Conservation (phyloP, 2,329 filamentous ascomycete genomes). For the Pseudogymnoascus sp. region DNA sequence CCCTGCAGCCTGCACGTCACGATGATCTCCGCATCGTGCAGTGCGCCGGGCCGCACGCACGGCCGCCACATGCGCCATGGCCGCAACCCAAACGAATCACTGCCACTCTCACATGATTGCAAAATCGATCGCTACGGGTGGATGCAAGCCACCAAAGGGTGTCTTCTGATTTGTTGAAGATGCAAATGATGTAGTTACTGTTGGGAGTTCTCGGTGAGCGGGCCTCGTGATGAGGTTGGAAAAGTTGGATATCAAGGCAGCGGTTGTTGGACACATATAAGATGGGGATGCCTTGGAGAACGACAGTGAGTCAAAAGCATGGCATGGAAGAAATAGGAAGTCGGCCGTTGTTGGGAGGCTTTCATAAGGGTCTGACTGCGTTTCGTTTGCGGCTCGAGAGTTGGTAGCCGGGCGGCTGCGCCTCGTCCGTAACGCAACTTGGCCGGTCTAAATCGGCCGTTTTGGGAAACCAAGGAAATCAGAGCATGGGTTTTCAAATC, state of each 20-base stretch:
- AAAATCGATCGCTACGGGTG: not conserved
- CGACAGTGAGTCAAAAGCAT: not conserved
- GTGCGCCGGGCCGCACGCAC: constrained; percentile 1
- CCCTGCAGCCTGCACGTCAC: constrained; percentile 7
- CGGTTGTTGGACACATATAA: constrained; percentile 7
- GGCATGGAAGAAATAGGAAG: not conserved
- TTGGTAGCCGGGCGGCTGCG: not conserved
- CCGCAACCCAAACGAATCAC: not conserved
- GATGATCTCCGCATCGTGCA: not conserved
- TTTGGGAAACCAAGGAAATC: not conserved
- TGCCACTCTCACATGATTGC: constrained; percentile 6
- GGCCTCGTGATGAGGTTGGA: not conserved
- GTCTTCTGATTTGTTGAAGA: not conserved
- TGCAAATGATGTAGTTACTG: not conserved
- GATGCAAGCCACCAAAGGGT: not conserved
- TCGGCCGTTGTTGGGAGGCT: not conserved
- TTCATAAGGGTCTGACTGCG: not conserved
- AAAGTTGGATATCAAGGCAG: not conserved
- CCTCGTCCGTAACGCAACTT: not conserved
- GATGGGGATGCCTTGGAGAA: not conserved
- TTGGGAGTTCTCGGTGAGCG: not conserved
- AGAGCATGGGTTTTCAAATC: not conserved
- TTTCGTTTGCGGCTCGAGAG: not conserved
- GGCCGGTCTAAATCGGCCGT: not conserved
- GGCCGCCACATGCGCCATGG: constrained; percentile 3